phyloP scores from a whole-genome alignment of 768 basidiomycete species.

The Serendipita sp. region DNA sequence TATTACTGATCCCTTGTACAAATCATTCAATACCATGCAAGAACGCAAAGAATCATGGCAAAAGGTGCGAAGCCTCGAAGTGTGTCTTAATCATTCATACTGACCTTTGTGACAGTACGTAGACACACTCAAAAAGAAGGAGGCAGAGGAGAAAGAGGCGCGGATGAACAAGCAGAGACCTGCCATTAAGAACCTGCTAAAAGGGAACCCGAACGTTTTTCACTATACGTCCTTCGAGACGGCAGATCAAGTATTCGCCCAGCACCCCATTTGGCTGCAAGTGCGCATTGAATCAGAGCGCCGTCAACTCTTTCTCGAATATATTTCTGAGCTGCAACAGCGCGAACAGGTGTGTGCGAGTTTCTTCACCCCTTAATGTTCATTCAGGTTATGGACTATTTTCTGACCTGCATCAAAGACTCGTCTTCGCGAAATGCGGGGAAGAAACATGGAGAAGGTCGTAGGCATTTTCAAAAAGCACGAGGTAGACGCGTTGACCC shows the following conservation, averaged over 20 bases:
- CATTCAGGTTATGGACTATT: neutral
- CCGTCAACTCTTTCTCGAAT: conserved; percentile 80
- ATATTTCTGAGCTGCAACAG: conserved; percentile 68
- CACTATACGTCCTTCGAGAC: conserved; percentile 85
- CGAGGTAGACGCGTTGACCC: conserved; percentile 81
- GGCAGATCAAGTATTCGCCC: conserved; percentile 70
- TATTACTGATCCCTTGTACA: conserved; percentile 95
- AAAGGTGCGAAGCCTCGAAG: conserved; percentile 39
- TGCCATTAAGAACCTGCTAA: conserved; percentile 71
- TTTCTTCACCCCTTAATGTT: conserved; percentile 8
- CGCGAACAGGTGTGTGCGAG: conserved; percentile 66
- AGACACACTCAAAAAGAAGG: conserved; percentile 57
- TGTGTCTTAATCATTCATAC: neutral
- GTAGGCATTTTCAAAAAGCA: conserved; percentile 73
- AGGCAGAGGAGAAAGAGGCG: conserved; percentile 73
- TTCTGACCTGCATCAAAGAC: conserved; percentile 30
- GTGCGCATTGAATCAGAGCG: conserved; percentile 75
- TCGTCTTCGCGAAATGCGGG: conserved; percentile 60
- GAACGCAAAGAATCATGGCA: conserved; percentile 93
- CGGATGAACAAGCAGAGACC: conserved; percentile 77
- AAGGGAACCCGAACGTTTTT: conserved; percentile 74
- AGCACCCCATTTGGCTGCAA: conserved; percentile 86
- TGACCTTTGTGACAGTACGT: conserved; percentile 41
- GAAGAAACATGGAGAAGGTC: conserved; percentile 70
- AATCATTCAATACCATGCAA: conserved; percentile 79